These are phyloP conservation scores for Petunia hybrid DNA, from an alignment of 305 asterid species.

Conservation along the genomic window DNA sequence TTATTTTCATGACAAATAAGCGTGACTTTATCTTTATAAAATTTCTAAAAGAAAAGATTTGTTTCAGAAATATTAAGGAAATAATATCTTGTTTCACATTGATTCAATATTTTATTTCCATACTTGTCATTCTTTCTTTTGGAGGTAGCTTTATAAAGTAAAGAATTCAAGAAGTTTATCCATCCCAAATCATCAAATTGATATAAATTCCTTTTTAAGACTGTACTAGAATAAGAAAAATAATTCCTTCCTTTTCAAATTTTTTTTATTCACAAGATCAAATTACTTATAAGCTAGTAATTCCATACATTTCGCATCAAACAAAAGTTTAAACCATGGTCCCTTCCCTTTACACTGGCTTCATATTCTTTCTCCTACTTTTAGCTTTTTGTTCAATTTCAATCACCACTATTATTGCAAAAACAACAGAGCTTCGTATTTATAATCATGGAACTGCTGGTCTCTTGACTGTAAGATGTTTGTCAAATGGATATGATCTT, in stretches of 20 bases:
- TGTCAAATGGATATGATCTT: constrained; percentile 1
- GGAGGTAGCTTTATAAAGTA: neutral
- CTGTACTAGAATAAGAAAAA: neutral
- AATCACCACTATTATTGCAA: neutral
- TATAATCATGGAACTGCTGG: neutral
- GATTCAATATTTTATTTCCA: neutral
- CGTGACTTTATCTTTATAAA: neutral
- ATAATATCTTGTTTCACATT: neutral
- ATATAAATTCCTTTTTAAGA: neutral
- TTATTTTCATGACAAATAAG: no score
- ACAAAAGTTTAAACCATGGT: neutral
- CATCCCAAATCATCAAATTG: neutral
- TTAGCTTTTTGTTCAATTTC: neutral
- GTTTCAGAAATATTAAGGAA: neutral
- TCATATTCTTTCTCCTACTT: neutral
- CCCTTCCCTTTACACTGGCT: neutral
- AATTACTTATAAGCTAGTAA: neutral
- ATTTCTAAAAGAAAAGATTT: no score
- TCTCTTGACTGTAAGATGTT: neutral
- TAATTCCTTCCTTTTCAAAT: neutral
- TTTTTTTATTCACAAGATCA: neutral
- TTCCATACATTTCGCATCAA: neutral
- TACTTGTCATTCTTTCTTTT: neutral
- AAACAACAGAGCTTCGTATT: neutral
- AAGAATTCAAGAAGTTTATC: neutral